Conservation (phyloP, 805 yeast genomes). For the Candida sanyiensis region DNA sequence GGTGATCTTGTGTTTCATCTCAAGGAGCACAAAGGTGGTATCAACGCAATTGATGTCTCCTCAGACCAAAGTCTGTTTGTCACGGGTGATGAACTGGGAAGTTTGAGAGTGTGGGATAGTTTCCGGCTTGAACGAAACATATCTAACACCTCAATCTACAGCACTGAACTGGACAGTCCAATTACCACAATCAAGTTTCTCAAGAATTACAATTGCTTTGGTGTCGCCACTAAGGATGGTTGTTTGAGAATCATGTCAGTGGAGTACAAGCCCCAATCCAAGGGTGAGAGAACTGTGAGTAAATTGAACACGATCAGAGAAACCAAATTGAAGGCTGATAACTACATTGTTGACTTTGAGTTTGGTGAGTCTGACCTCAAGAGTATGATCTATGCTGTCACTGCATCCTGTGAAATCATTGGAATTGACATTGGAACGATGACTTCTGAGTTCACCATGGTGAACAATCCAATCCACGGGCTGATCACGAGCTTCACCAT, state of each 20-base stretch:
- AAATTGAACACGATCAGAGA: conserved; percentile 35
- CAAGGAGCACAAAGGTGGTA: conserved; percentile 52
- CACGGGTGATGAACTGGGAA: conserved; percentile 74
- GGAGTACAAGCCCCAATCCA: conserved; percentile 18
- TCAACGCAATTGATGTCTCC: conserved; percentile 54
- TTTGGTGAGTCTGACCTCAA: conserved; percentile 38
- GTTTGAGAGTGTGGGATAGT: conserved; percentile 74
- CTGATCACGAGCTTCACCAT: conserved; percentile 53
- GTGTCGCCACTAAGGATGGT: conserved; percentile 41
- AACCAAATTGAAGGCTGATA: conserved; percentile 31
- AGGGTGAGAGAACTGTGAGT: conserved; percentile 14
- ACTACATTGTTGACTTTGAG: conserved; percentile 40
- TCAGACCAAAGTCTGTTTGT: conserved; percentile 62
- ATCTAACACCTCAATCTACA: conserved; percentile 41
- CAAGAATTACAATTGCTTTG: conserved; percentile 51
- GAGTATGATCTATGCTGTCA: conserved; percentile 39
- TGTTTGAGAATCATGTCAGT: conserved; percentile 33
- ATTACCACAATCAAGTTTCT: conserved; percentile 48
- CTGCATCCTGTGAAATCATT: conserved; percentile 47
- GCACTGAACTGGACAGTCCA: conserved; percentile 42
- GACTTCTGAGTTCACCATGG: conserved; percentile 36
- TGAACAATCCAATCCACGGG: conserved; percentile 62
- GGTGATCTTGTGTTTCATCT: conserved; percentile 60
- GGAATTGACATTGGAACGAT: conserved; percentile 55
- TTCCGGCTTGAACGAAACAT: conserved; percentile 57